phyloP scores from a whole-genome alignment of 805 yeast species.

The Saccharomycopsis olivae region DNA sequence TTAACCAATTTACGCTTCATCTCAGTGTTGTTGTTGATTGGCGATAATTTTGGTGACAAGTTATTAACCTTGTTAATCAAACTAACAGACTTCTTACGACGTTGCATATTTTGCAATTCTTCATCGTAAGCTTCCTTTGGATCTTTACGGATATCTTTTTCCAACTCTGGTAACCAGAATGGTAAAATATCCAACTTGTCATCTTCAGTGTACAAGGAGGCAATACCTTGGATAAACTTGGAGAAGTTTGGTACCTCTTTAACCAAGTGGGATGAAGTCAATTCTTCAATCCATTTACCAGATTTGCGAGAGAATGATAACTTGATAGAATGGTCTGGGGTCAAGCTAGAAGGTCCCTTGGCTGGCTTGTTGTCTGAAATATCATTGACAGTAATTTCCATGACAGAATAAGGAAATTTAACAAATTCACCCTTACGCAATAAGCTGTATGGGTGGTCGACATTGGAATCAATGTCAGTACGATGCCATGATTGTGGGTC shows the following conservation, averaged over 20 bases:
- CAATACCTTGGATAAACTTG: conserved; percentile 87
- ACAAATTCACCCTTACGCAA: conserved; percentile 79
- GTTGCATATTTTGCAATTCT: conserved; percentile 42
- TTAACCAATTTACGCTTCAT: conserved; percentile 4
- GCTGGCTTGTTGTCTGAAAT: conserved; percentile 21
- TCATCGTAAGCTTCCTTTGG: conserved; percentile 74
- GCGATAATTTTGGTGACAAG: conserved; percentile 20
- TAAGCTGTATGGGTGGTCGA: conserved; percentile 56
- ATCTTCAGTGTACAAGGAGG: conserved; percentile 78
- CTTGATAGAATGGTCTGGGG: conserved; percentile 30
- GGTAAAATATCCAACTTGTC: conserved; percentile 86
- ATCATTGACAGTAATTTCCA: conserved; percentile 71
- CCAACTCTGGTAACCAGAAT: conserved; percentile 90
- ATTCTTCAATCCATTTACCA: conserved; percentile 75
- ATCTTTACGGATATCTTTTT: conserved; percentile 60
- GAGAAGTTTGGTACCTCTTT: conserved; percentile 73
- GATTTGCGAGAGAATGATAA: conserved; percentile 37
- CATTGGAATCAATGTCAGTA: conserved; percentile 72
- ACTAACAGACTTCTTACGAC: conserved; percentile 29
- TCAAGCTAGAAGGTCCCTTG: conserved; percentile 31
- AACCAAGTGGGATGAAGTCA: conserved; percentile 72
- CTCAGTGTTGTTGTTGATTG: conserved; percentile 5
- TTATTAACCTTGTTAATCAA: conserved; percentile 29
- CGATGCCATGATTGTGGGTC: conserved; percentile 89
- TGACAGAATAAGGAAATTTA: conserved; percentile 76